Base-by-base conservation (phyloP, 2,329 filamentous ascomycete species). In the Decorospora gaudefroyi region DNA sequence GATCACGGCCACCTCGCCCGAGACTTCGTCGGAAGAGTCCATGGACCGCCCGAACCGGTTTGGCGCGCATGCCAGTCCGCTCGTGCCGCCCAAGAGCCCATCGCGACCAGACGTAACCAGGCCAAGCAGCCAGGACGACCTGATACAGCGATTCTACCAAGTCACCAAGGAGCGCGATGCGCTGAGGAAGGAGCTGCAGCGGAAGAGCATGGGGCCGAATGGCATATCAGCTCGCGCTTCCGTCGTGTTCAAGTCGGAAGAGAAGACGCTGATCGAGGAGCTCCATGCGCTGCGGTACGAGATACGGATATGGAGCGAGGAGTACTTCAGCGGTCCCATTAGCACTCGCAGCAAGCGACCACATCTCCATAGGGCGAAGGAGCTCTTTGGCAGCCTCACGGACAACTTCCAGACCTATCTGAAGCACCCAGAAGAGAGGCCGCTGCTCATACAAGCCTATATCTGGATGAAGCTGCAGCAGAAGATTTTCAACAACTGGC, bases 131-230 rank as follows among this genome's bases (percentile, higher is more conserved):
- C 66, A 68, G 31, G 67, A 70, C n/a, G 66, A 70, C 34, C 51
- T 70, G 11, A 60, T 70, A 11, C 57, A 65, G 47, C 65, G 66
- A 17, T 69, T 69, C 53, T 69, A 69, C 42, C 61, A 67, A 27
- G 63, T 70, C n/a, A 68, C 67, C n/a, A 51, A 61, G 42, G 67
- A 70, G 48, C 57, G 67, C 23, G 67, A 70, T 42, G 64, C 65
- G 8, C 53, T 70, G 30, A 52, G 67, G 35, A 68, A 68, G 39
- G 60, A 69, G 51, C 54, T 70, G 11, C 67, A 69, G 42, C 54
- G 66, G 29, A 63, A 62, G 49, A 67, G 62, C 25, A 55, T 67
- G 53, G 62, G 61, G 0, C 51, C 56, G 1, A 49, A 68, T 35
- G 65, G 65, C 10, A 56, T 68, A 19, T 59, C 65, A 9, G 39